Evolutionary conservation across 192 early-diverging fungal species (phyloP).

Genomic region (Gorgonomyces haynaldii): DNA sequence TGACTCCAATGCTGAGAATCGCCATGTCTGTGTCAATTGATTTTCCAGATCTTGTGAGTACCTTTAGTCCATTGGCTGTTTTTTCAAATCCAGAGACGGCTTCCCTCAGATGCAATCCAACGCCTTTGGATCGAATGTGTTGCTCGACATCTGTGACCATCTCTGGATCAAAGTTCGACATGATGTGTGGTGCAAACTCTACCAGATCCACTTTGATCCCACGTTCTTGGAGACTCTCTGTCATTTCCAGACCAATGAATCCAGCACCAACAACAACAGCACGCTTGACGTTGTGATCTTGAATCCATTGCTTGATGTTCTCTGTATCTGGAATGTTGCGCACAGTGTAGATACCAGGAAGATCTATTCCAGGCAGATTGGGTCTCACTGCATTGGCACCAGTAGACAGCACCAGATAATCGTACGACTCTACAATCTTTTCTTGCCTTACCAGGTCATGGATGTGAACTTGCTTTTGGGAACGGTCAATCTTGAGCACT

Average conservation of each 20-base stretch:
- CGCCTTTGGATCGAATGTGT: not conserved
- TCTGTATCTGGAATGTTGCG: constrained; percentile 1
- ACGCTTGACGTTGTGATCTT: constrained; percentile 1
- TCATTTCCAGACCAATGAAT: constrained; percentile 11
- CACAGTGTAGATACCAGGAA: constrained; percentile 4
- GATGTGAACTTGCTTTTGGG: not conserved
- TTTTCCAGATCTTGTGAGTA: not conserved
- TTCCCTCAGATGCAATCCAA: constrained; percentile 1
- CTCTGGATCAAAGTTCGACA: constrained; percentile 5
- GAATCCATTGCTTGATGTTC: not conserved
- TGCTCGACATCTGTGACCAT: not conserved
- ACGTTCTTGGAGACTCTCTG: not conserved
- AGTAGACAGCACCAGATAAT: constrained; percentile 6
- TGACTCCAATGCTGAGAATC: constrained; percentile 6
- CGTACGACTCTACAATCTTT: constrained; percentile 1
- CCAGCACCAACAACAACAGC: constrained; percentile 2
- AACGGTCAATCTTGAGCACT: not conserved
- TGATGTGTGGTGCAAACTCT: not conserved
- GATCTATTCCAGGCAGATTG: constrained; percentile 4
- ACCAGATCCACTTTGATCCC: not conserved
- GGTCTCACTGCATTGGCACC: constrained; percentile 1
- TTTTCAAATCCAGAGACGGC: constrained; percentile 6
- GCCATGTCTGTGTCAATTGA: not conserved
- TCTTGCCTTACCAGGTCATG: not conserved
- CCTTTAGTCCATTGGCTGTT: not conserved